Conservation (phyloP, 1,284 basidiomycete genomes). For the Marasmius tenuissimus region DNA sequence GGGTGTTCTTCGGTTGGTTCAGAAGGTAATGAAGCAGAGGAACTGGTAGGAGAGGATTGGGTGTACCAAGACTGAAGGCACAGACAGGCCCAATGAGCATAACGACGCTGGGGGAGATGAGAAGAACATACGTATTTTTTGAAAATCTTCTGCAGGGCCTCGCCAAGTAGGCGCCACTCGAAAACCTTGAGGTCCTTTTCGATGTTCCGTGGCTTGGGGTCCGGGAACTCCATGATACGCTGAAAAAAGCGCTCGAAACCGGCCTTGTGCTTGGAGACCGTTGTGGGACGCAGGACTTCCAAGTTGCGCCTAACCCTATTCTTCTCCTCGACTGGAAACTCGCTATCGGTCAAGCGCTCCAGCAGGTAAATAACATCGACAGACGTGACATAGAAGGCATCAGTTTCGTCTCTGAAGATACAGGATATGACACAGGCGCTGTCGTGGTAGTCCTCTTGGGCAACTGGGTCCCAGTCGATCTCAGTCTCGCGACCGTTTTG, state of each 20-base stretch:
- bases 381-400: conserved; percentile 86
- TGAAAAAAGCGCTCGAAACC: conserved; percentile 88
- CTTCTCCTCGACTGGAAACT: conserved; percentile 94
- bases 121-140: conserved; percentile 83
- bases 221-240: conserved; percentile 93
- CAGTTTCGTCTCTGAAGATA: conserved; percentile 82
- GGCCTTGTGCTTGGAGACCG: conserved; percentile 84
- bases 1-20: conserved; percentile 26
- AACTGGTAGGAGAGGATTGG: conserved; percentile 29
- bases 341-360: conserved; percentile 81
- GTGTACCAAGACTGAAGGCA: conserved; percentile 44
- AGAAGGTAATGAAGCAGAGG: conserved; percentile 34
- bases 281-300: conserved; percentile 89
- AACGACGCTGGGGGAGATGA: conserved; percentile 11
- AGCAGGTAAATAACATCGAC: conserved; percentile 95
- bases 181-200: conserved; percentile 99
- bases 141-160: conserved; percentile 89
- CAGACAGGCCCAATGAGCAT: conserved; percentile 8
- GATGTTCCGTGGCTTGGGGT: conserved; percentile 93
- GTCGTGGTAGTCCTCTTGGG: conserved; percentile 57
- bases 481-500: conserved; percentile 62
- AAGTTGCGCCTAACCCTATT: conserved; percentile 93
- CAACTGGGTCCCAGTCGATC: conserved; percentile 63
- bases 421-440: conserved; percentile 78
- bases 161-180: conserved; percentile 81